Evolutionary conservation across 2,329 filamentous ascomycete species (phyloP).

Genomic region (Trichothecium roseum): DNA sequence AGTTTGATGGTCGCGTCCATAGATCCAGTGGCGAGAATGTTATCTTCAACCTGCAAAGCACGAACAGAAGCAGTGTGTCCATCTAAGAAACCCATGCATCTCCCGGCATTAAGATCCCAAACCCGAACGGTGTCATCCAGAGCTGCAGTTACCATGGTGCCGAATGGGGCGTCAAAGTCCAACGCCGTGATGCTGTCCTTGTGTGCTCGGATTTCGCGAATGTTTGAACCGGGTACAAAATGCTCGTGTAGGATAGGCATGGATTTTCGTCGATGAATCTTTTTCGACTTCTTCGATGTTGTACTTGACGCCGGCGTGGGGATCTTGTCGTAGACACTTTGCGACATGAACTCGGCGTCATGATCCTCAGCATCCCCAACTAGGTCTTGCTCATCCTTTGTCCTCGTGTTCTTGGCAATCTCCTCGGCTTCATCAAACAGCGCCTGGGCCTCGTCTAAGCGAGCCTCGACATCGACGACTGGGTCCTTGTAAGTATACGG

Average conservation of each 20-base stretch:
- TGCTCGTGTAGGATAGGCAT: slow-evolving; percentile 96
- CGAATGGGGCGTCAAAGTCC: slow-evolving; percentile 96
- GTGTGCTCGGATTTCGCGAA: slow-evolving; percentile 83
- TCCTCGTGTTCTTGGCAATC: slow-evolving; percentile 39
- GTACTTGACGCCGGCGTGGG: slow-evolving; percentile 44
- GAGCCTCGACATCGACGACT: slow-evolving; percentile 54
- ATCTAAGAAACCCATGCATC: slow-evolving; percentile 84
- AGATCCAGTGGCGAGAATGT: slow-evolving; percentile 87
- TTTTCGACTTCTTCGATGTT: slow-evolving; percentile 36
- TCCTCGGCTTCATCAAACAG: slow-evolving; percentile 48
- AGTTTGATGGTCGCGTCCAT: slow-evolving; percentile 89
- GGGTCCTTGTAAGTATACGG: not conserved
- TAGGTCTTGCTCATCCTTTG: slow-evolving; percentile 42
- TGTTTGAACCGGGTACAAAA: slow-evolving; percentile 78
- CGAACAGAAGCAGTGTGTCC: slow-evolving; percentile 92
- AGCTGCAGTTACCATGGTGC: slow-evolving; percentile 84
- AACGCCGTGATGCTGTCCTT: slow-evolving; percentile 79
- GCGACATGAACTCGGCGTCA: slow-evolving; percentile 73
- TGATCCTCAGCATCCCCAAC: slow-evolving; percentile 40
- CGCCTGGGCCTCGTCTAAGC: slow-evolving; percentile 51
- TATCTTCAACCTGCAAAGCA: slow-evolving; percentile 87
- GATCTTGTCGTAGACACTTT: slow-evolving; percentile 92
- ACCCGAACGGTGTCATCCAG: slow-evolving; percentile 90
- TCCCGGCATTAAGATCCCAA: slow-evolving; percentile 90
- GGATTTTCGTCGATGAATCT: slow-evolving; percentile 60